phyloP scores from a whole-genome alignment of 257 asterid species.

The Przewalskia tangutica region DNA sequence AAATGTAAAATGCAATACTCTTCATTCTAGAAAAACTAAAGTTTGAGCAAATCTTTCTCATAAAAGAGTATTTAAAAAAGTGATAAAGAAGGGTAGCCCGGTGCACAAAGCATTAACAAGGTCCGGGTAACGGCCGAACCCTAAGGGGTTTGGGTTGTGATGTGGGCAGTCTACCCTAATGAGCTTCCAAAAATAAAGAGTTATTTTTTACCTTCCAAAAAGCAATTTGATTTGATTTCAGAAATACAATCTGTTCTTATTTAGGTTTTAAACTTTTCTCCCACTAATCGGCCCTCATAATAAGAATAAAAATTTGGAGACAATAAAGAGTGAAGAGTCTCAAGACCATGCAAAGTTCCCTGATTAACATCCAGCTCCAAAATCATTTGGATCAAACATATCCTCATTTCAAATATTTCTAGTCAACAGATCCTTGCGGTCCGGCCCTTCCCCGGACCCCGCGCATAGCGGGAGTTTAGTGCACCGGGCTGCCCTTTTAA shows the following conservation, averaged over 20 bases:
- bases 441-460: too few relatives aligned
- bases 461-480: too few relatives aligned
- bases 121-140: too few relatives aligned
- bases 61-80: background rate
- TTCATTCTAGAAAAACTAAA: background rate
- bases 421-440: too few relatives aligned
- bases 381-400: background rate
- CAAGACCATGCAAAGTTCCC: background rate
- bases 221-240: background rate
- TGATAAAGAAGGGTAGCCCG: background rate
- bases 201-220: too few relatives aligned
- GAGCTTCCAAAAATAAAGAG: too few relatives aligned
- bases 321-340: background rate
- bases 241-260: background rate
- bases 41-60: background rate
- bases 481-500: too few relatives aligned
- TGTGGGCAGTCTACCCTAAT: too few relatives aligned
- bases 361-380: background rate
- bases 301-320: background rate
- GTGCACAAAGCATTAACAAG: too few relatives aligned
- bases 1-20: background rate
- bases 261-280: background rate
- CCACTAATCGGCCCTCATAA: background rate
- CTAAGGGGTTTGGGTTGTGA: too few relatives aligned
- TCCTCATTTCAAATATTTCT: background rate